Evolutionary conservation across 805 yeast genomes (phyloP), one percentile per base, ranked within the genome.

Genomic region (Sugiyamaella chiloensis): DNA sequence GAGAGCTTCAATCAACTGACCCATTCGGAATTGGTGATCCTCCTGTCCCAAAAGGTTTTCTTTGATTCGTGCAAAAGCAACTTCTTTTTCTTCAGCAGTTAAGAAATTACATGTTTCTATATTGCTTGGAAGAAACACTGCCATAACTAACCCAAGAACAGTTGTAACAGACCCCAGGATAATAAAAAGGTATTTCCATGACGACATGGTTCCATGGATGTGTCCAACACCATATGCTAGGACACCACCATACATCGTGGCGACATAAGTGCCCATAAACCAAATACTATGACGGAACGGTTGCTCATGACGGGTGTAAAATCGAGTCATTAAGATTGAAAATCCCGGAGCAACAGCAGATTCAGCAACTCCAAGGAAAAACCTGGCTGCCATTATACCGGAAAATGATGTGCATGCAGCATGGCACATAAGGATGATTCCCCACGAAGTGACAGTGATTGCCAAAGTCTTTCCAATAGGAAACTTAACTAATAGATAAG

Each of bases 261-360:
- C 78, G 19, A 69, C 55, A 8, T 78, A 78, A 24, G 71, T 62
- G 41, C 57, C 54, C 3, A 68, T 67, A 50, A 73, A 68, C 74
- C 78, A 75, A 27, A 68, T 48, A 23, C 71, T 62, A 1, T 67
- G 60, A 32, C 77, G 61, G 42, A 43, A 27, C 17, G 83, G 83
- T 42, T 79, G 78, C 50, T 66, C 66, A 14, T 54, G 51, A 8
- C 65, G 57, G 49, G 68, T 73, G 71, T 79, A 81, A 75, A 80
- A 81, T 60, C 77, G 81, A 17, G 77, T 61, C 4, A 82, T 80
- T 42, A 80, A 60, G 24, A 78, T 66, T 24, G 77, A 74, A 61
- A 76, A 76, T 3, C 80, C 74, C 2, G 87, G 85, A 14, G 80
- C 73, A 20, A 80, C 73, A 17, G 73, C 67, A 51, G 77, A 67